phyloP scores from a whole-genome alignment of 257 asterid genomes.

The Solanum dulcamara region DNA sequence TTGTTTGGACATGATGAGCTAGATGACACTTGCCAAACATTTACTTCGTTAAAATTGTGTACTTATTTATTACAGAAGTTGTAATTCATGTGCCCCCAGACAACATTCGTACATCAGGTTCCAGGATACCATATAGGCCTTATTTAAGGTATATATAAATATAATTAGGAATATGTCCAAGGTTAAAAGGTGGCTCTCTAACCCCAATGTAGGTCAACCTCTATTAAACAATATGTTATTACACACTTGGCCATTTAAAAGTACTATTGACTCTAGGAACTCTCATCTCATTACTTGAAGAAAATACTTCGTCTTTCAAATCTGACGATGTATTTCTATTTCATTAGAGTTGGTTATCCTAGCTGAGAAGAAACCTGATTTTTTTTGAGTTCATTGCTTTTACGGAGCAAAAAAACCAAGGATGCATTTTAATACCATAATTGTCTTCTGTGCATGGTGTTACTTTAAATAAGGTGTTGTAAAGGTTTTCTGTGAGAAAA shows the following conservation, averaged over 20 bases:
- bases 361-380: background rate
- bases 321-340: too few relatives aligned
- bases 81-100: background rate
- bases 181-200: too few relatives aligned
- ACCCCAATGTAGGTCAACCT: too few relatives aligned
- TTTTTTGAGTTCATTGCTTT: too few relatives aligned
- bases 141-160: too few relatives aligned
- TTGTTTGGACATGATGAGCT: too few relatives aligned
- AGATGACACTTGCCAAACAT: background rate
- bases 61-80: background rate
- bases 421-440: too few relatives aligned
- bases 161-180: too few relatives aligned
- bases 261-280: background rate
- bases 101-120: too few relatives aligned
- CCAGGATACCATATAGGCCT: background rate
- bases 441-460: background rate
- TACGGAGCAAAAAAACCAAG: too few relatives aligned
- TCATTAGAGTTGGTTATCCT: background rate
- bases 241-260: background rate
- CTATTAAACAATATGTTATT: background rate
- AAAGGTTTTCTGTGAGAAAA: too few relatives aligned
- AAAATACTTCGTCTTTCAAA: background rate
- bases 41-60: background rate
- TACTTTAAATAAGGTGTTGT: too few relatives aligned
- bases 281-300: background rate